phyloP scores from a whole-genome alignment of 371 early-diverging fungal genomes.

The Blyttiomyces sp. region DNA sequence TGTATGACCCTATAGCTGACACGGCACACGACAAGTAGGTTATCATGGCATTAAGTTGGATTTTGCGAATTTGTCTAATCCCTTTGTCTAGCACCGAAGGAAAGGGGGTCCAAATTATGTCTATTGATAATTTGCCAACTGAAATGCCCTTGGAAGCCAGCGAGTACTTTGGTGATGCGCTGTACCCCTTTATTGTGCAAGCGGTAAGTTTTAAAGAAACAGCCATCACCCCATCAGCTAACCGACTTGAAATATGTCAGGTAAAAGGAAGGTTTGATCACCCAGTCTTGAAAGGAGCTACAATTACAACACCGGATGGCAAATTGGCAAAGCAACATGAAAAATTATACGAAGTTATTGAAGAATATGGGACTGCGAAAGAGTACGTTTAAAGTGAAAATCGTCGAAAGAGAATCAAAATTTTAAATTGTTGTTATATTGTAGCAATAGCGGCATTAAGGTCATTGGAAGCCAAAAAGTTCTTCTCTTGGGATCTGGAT shows the following conservation, averaged over 20 bases:
- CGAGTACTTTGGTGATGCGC: conserved; percentile 81
- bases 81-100: conserved; percentile 58
- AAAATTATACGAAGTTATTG: conserved; percentile 39
- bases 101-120: conserved; percentile 88
- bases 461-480: conserved; percentile 39
- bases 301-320: conserved; percentile 71
- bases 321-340: conserved; percentile 55
- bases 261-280: conserved; percentile 60
- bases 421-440: background rate
- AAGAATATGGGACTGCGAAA: conserved; percentile 19
- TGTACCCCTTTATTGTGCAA: conserved; percentile 79
- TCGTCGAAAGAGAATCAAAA: conserved; percentile 2
- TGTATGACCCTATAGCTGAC: no score
- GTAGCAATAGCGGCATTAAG: conserved; percentile 17
- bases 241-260: conserved; percentile 31
- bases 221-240: conserved; percentile 11
- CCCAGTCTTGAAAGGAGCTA: conserved; percentile 71
- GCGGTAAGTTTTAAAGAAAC: conserved; percentile 54
- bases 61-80: background rate
- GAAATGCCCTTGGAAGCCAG: conserved; percentile 93
- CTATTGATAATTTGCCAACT: conserved; percentile 94
- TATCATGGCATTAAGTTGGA: background rate
- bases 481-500: conserved; percentile 94
- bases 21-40: conserved; percentile 4
- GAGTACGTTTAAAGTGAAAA: background rate